phyloP scores from a whole-genome alignment of 2,329 filamentous ascomycete genomes.

The Sporothrix euskadiensis region DNA sequence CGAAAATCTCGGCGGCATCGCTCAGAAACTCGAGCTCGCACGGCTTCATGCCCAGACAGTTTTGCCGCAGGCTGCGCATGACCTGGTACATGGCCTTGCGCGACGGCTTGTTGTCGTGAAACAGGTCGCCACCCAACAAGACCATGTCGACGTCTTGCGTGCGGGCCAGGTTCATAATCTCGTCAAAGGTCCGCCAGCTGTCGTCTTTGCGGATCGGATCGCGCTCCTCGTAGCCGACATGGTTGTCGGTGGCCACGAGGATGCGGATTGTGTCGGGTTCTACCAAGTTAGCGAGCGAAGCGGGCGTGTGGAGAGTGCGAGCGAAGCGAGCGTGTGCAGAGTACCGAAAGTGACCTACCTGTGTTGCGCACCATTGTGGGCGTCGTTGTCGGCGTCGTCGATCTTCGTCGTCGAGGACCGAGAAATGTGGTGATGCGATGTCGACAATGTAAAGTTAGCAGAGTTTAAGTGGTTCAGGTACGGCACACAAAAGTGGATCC shows the following conservation, averaged over 20 bases:
- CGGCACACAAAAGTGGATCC: neutral
- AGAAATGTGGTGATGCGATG: slow-evolving; percentile 10
- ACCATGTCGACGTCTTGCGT: slow-evolving; percentile 93
- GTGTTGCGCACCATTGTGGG: slow-evolving; percentile 35
- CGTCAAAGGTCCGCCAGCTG: slow-evolving; percentile 94
- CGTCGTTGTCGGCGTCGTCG: neutral
- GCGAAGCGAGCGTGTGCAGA: neutral
- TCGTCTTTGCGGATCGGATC: slow-evolving; percentile 94
- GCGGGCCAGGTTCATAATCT: slow-evolving; percentile 86
- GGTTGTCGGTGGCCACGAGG: slow-evolving; percentile 91
- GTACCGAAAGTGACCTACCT: slow-evolving; percentile 30
- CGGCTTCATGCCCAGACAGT: slow-evolving; percentile 92
- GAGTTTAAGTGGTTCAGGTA: neutral
- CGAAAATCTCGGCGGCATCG: slow-evolving; percentile 88
- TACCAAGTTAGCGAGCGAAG: slow-evolving; percentile 32
- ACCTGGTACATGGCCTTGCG: slow-evolving; percentile 96
- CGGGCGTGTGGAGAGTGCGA: neutral
- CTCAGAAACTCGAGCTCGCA: slow-evolving; percentile 94
- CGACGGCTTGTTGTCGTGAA: slow-evolving; percentile 97
- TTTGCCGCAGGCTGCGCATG: slow-evolving; percentile 89
- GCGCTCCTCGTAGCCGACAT: slow-evolving; percentile 94
- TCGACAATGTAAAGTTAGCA: neutral
- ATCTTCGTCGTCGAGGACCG: neutral
- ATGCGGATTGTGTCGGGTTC: slow-evolving; percentile 87
- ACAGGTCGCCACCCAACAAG: slow-evolving; percentile 87